Evolutionary conservation across 2,329 filamentous ascomycete genomes (phyloP), one percentile per base, ranked within the genome.

Genomic region (Tricladium varicosporioides): DNA sequence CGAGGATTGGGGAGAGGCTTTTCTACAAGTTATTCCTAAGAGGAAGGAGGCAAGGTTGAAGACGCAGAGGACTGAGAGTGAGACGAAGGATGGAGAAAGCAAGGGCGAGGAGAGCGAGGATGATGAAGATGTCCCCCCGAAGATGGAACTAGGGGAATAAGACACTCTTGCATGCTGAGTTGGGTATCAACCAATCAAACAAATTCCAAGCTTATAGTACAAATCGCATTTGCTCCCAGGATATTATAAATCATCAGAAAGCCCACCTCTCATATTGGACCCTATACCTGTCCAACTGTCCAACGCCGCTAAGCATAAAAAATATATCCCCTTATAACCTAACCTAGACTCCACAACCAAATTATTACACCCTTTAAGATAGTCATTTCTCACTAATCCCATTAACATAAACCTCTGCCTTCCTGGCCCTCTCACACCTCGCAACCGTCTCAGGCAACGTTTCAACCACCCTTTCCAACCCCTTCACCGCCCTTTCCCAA

Each of bases 1-100:
- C 49, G 90, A 89, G 1, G 89, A 97, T 71, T 99, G 94, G 94
- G 92, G 88, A 1, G 79, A 89, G 69, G 92, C 94, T 0, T 99
- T 99, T 71, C 75, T 92, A 74, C 80, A 84, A 51, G 91, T 95
- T 2, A 92, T 99, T 64, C 94, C 94, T 0, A 92, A 91, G 74
- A 80, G 94, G 60, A 99, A 99, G 72, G 91, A 91, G 0, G 91
- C 88, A 0, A 82, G 80, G 54, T 69, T 96, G 65, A 90, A 78
- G 51, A 68, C 53, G 4, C 58, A 58, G 18, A 62, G 50, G 10
- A 54, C 51, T 18, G 52, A 56, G 5, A 19, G 43, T 9, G 48
- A 54, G 14, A 64, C 54, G 1, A 64, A 64, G 18, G 65, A 50
- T 19, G 67, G 67, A 5, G 65, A 54, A 49, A 58, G 57, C n/a